A percentile compares a stretch with the other conserved stretches of the same genome.
These are phyloP conservation scores for Fusarium sp. DNA, from an alignment of 2,329 filamentous ascomycete genomes.

Conservation along the genomic window DNA sequence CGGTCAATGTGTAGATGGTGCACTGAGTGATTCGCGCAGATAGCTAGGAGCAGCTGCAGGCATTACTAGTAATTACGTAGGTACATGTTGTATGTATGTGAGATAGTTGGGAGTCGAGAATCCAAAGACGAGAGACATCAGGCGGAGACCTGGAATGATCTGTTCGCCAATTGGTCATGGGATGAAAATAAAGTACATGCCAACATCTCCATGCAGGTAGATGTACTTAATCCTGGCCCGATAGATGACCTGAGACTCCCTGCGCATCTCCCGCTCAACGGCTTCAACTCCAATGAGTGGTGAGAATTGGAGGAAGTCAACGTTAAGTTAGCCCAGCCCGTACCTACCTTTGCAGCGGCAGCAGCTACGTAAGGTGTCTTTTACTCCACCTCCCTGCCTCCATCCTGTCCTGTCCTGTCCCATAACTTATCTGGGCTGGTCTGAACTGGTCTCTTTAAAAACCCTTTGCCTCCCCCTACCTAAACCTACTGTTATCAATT, in stretches of 20 bases:
- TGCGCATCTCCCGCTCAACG: conserved; percentile 37
- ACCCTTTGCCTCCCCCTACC: conserved; percentile 35
- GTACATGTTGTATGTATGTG: conserved; percentile 8
- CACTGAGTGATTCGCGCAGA: background rate
- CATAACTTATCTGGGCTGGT: conserved; percentile 35
- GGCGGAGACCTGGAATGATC: conserved; percentile 29
- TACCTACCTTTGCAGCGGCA: conserved; percentile 13
- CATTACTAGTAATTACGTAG: conserved; percentile 39
- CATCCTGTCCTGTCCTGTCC: conserved; percentile 7
- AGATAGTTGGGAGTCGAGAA: conserved; percentile 29
- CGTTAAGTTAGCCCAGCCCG: conserved; percentile 9
- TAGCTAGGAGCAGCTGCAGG: conserved; percentile 25
- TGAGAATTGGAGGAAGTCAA: background rate
- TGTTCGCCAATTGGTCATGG: conserved; percentile 38
- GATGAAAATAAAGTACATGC: conserved; percentile 21
- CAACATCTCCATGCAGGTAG: conserved; percentile 20
- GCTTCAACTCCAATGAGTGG: conserved; percentile 29
- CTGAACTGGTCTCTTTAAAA: conserved; percentile 39
- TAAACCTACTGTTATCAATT: conserved; percentile 14
- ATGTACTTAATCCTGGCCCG: conserved; percentile 35
- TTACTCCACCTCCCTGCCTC: conserved; percentile 43
- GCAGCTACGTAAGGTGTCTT: conserved; percentile 30
- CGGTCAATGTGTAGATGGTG: conserved; percentile 29
- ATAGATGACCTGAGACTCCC: conserved; percentile 23
- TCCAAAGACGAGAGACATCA: background rate